These are phyloP conservation scores for Byssoonygena ceratinophila DNA, from an alignment of 2,329 filamentous ascomycete genomes.

Conservation along the genomic window DNA sequence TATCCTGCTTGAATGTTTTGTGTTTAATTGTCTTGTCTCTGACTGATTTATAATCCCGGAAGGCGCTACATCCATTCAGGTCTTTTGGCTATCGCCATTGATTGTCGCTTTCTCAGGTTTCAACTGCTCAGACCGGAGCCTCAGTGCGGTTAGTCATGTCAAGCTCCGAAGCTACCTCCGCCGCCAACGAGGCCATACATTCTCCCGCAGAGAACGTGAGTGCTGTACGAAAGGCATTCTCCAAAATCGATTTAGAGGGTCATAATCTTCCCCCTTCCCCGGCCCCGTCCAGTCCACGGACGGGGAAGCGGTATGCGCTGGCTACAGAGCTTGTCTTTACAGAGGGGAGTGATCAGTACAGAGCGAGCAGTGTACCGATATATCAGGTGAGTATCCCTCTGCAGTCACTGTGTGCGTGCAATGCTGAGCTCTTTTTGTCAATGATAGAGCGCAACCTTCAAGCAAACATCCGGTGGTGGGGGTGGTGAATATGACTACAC, in stretches of 20 bases:
- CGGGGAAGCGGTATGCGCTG: constrained; percentile 79
- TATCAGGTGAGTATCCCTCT: constrained; percentile 56
- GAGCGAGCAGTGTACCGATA: constrained; percentile 88
- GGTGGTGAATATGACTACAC: constrained; percentile 97
- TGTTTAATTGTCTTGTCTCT: neutral
- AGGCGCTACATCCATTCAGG: neutral
- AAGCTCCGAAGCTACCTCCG: constrained; percentile 5
- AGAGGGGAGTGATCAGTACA: constrained; percentile 93
- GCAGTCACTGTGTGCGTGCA: neutral
- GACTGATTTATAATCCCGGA: neutral
- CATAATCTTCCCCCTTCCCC: constrained; percentile 83
- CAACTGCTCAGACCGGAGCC: neutral
- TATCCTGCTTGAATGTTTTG: neutral
- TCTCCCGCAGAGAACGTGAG: constrained; percentile 7
- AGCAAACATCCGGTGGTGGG: constrained; percentile 69
- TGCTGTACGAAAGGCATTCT: constrained; percentile 38
- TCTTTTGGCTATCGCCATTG: neutral
- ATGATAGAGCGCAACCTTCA: constrained; percentile 81
- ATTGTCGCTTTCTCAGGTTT: neutral
- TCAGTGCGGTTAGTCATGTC: constrained; percentile 14
- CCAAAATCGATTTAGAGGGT: constrained; percentile 65
- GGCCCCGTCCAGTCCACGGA: constrained; percentile 78
- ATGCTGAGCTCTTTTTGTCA: neutral
- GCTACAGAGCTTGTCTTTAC: constrained; percentile 96
- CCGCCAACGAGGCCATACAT: neutral